These are phyloP conservation scores for Solanum corneliomulleri DNA, from an alignment of 257 asterid species.

Conservation along the genomic window DNA sequence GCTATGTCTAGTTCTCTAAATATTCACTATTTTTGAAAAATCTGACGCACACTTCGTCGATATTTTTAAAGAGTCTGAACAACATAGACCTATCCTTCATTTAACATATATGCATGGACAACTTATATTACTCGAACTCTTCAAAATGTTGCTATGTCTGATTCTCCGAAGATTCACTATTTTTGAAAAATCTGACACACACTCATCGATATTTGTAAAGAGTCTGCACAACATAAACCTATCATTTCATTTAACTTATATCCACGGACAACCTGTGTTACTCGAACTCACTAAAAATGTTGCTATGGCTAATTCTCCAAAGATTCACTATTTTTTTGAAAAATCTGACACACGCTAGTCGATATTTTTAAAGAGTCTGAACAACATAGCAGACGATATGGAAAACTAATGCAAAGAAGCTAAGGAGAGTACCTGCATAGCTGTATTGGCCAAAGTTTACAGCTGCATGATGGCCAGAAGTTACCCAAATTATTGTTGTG, in stretches of 20 bases:
- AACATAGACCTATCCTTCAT: not conserved
- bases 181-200: not conserved
- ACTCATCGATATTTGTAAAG: not conserved
- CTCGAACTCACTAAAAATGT: too few species aligned
- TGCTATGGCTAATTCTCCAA: too few species aligned
- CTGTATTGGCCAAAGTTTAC: constrained; percentile 75
- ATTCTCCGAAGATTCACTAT: not conserved
- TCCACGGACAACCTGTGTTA: too few species aligned
- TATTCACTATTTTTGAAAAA: too few species aligned
- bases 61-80: too few species aligned
- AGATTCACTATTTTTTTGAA: not conserved
- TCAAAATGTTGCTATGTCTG: not conserved
- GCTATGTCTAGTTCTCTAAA: too few species aligned
- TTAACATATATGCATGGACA: not conserved
- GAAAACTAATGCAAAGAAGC: not conserved
- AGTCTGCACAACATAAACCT: not conserved
- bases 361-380: not conserved
- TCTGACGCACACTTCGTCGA: too few species aligned
- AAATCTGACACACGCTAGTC: not conserved
- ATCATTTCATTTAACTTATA: too few species aligned
- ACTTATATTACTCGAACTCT: not conserved
- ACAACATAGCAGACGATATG: not conserved
- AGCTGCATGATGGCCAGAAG: constrained; percentile 77
- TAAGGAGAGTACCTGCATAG: constrained; percentile 20
- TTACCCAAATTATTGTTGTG: constrained; percentile 60